Base-by-base conservation (phyloP, 2,329 filamentous ascomycete genomes). In the Fusarium oxysporum region DNA sequence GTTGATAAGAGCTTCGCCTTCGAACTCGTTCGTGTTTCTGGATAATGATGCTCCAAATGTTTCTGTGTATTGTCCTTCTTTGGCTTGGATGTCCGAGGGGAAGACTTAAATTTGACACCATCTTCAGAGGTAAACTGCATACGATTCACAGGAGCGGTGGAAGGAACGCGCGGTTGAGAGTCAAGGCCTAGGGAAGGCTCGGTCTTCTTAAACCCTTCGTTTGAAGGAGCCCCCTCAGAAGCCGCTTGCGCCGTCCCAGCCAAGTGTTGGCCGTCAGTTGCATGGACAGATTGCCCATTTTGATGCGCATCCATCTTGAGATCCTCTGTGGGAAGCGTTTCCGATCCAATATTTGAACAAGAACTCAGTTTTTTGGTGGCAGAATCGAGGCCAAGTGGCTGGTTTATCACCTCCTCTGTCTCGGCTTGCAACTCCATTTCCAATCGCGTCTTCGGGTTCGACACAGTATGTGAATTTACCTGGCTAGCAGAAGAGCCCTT, bases 321-420 rank as follows among this genome's bases (percentile, higher is more conserved):
- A 35, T 40, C 37, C 23, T 32, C 35, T 32, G 28, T 50, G 32
- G 17, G 23, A 14, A 40, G 23, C 41, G 19, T 9, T 17, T 37
- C 62, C 45, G 58, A 53, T n/a, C 37, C 50, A 60, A 62, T 59
- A 25, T 38, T 41, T 41, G 67, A 35, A 56, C 51, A 57, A 48
- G 51, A 57, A 35, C 56, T 59, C 5, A 19, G 38, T 16, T 50
- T 55, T 33, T 51, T 47, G 33, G 48, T 54, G 23, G 23, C 13
- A n/a, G 30, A 13, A 30, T 40, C 32, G 21, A 38, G 12, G 8
- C 43, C 40, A 47, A 23, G 23, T 41, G 43, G 28, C 45, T 30
- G 45, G 14, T 37, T 58, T 19, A 45, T n/a, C n/a, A 21, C 16
- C 19, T 38, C 41, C 43, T 41, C 43, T 21, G 47, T 35, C 23